phyloP scores from a whole-genome alignment of 495 filamentous ascomycete species.

The Physcia stellaris region DNA sequence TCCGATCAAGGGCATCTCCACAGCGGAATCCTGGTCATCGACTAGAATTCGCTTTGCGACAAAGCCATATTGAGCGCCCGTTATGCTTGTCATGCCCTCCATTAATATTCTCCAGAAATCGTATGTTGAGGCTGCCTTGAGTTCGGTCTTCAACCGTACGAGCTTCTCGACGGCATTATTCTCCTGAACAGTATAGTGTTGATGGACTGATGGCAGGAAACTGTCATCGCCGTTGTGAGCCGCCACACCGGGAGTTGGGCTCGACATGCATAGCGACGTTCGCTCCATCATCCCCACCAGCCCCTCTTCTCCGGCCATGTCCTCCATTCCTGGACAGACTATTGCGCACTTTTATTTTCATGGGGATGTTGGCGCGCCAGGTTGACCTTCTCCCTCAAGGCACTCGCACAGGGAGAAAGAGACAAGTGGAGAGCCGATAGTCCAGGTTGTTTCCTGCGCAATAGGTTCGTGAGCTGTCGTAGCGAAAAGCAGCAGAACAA shows the following conservation, averaged over 20 bases:
- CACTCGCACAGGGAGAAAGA: too few relatives aligned
- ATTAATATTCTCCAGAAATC: constrained; percentile 57
- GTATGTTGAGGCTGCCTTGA: constrained; percentile 40
- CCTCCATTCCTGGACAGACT: constrained; percentile 5
- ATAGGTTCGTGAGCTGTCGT: too few relatives aligned
- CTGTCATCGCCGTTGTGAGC: constrained; percentile 35
- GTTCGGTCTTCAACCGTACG: constrained; percentile 44
- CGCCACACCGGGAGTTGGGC: constrained; percentile 23
- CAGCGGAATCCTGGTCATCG: constrained; percentile 36
- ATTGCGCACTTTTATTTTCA: constrained; percentile 1
- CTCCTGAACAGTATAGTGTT: constrained; percentile 38
- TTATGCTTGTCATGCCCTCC: constrained; percentile 50
- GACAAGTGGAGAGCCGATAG: too few relatives aligned
- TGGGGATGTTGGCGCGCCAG: not conserved
- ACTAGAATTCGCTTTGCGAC: constrained; percentile 51
- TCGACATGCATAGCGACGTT: constrained; percentile 30
- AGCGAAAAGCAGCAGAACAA: too few relatives aligned
- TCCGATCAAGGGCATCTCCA: constrained; percentile 45
- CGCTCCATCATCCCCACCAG: constrained; percentile 15
- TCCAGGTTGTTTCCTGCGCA: too few relatives aligned
- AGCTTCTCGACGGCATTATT: constrained; percentile 49
- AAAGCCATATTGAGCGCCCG: constrained; percentile 57
- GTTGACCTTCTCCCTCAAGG: too few relatives aligned
- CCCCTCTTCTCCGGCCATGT: constrained; percentile 2
- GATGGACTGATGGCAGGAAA: constrained; percentile 30